Base-by-base conservation (phyloP, 305 asterid genomes). In the Fraxinus platypoda region DNA sequence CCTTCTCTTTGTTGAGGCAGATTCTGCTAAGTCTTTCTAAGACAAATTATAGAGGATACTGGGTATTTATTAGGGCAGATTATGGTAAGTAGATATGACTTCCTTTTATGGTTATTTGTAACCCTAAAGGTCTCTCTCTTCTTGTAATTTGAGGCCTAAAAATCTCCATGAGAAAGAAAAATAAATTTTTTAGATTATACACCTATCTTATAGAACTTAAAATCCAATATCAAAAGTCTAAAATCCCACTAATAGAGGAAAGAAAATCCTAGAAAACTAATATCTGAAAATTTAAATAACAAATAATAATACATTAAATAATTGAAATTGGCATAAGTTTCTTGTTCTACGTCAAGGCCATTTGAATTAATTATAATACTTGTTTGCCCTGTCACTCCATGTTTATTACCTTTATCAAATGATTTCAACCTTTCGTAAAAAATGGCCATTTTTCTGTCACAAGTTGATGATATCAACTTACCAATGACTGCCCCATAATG, bases 401-500 rank as follows among this genome's bases (percentile, higher is more conserved):
- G 68, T 19, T 3, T 57, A 57, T n/a, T 21, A n/a, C 74, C 62
- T 72, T 75, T 75, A 74, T 78, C 21, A 72, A 75, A 30, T 81
- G 59, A 81, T 49, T 30, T 26, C 28, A 26, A 79, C 71, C 46
- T 9, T 34, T 26, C 2, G 6, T 26, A 52, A 76, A 64, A 34
- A 30, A 25, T 64, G 13, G 34, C 37, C 34, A 12, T 72, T 54
- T 80, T 74, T 35, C 28, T 26, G 76, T 72, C 82, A 64, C 75
- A 33, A 23, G 85, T 28, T 25, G 72, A 72, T 59, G 62, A 41
- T 71, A 77, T 76, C 37, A 46, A 83, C 91, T 89, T 79, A 91
- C 96, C 93, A 64, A 93, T 91, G 83, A 93, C 90, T 78, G 91
- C 91, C 73, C 97, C 97, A 84, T 92, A 93, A 81, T 92, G 97